Evolutionary conservation across 306 rosid species (phyloP).

Genomic region (Gastrolobium bilobum): DNA sequence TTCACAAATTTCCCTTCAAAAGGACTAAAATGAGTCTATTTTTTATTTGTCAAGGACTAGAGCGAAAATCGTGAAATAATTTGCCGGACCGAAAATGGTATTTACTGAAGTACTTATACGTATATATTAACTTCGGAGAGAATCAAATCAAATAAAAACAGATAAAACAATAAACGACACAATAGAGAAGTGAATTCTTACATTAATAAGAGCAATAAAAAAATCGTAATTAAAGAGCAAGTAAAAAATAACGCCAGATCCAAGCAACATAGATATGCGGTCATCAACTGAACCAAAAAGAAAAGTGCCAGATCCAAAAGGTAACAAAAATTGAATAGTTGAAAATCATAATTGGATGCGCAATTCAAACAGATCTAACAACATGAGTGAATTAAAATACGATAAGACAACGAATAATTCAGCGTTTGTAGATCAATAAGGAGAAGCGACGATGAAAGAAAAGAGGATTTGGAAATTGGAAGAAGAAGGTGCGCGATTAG

Average conservation of each 20-base stretch:
- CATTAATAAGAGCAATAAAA: no score
- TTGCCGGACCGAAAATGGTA: no score
- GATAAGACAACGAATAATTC: no score
- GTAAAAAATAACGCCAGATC: no score
- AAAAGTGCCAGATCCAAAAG: slow-evolving; percentile 17
- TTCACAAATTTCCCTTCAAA: no score
- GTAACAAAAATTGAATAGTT: not conserved
- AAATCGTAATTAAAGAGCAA: no score
- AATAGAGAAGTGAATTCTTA: not conserved
- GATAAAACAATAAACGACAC: not conserved
- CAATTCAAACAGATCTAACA: slow-evolving; percentile 29
- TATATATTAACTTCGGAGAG: not conserved
- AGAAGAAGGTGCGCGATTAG: not conserved
- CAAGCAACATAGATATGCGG: not conserved
- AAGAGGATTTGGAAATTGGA: not conserved
- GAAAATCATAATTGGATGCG: not conserved
- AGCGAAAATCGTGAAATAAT: no score
- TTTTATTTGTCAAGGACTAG: no score
- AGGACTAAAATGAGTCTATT: no score
- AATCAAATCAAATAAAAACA: slow-evolving; percentile 6
- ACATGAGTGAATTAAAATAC: not conserved
- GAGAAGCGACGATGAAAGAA: not conserved
- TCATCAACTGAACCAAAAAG: not conserved
- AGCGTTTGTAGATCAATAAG: not conserved
- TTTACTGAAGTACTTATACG: no score